phyloP scores from a whole-genome alignment of 1,284 basidiomycete species.

The Peniophora sp. region DNA sequence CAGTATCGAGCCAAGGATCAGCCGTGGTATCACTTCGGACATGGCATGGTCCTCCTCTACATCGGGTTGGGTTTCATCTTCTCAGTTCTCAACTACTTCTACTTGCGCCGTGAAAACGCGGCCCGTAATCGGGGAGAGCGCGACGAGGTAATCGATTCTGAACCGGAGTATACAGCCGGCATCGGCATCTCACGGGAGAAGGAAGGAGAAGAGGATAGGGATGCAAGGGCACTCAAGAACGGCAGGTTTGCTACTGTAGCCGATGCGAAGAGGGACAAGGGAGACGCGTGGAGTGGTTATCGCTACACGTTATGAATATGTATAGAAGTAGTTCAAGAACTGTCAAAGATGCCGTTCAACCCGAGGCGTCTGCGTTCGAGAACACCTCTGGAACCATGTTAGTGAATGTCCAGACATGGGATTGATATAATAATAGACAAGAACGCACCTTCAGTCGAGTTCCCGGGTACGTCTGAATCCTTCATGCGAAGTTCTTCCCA shows the following conservation, averaged over 20 bases:
- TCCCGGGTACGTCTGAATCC: too few species aligned
- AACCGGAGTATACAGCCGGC: neutral
- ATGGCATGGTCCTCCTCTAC: constrained; percentile 63
- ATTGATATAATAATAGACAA: too few species aligned
- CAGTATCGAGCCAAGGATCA: constrained; percentile 58
- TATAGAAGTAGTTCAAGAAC: too few species aligned
- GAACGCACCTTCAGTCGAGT: too few species aligned
- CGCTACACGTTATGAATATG: constrained; percentile 22
- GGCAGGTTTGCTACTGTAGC: constrained; percentile 24
- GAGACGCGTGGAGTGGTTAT: constrained; percentile 30
- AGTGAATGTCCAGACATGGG: too few species aligned
- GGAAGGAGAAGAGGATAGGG: neutral
- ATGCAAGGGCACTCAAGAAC: constrained; percentile 14
- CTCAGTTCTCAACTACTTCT: constrained; percentile 36
- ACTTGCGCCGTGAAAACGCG: constrained; percentile 53
- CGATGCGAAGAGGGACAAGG: constrained; percentile 29
- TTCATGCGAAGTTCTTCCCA: neutral
- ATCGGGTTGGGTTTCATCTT: constrained; percentile 55
- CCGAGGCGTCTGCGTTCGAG: too few species aligned
- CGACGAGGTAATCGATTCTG: constrained; percentile 55
- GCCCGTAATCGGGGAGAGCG: constrained; percentile 55
- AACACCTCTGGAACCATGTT: too few species aligned
- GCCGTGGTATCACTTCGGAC: constrained; percentile 67
- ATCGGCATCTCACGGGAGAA: constrained; percentile 14
- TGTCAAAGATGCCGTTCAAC: too few species aligned